Evolutionary conservation across 495 filamentous ascomycete species (phyloP).

Genomic region (Trichoderma reesei): DNA sequence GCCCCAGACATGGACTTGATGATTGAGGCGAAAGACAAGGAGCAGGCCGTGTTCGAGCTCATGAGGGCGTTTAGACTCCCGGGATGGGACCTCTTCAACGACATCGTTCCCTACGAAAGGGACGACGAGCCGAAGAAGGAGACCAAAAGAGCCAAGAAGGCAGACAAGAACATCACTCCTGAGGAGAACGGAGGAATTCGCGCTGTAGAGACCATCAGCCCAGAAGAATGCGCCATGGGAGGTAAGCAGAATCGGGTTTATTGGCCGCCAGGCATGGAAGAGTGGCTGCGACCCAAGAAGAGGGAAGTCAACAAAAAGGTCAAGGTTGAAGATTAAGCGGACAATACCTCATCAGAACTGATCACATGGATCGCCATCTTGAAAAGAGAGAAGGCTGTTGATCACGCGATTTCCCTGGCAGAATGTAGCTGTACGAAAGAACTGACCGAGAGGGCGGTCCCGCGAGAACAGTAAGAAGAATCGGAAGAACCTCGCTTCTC

Average conservation of each 20-base stretch:
- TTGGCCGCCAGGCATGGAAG: constrained; percentile 83
- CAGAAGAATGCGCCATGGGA: constrained; percentile 78
- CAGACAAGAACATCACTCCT: constrained; percentile 19
- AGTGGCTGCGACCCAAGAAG: constrained; percentile 79
- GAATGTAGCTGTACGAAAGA: too few species aligned
- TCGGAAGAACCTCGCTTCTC: too few species aligned
- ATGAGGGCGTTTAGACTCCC: constrained; percentile 82
- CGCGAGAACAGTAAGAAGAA: too few species aligned
- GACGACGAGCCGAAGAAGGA: constrained; percentile 47
- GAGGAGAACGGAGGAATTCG: constrained; percentile 36
- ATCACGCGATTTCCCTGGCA: too few species aligned
- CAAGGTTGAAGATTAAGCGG: constrained; percentile 13
- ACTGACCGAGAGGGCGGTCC: too few species aligned
- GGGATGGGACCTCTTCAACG: constrained; percentile 62
- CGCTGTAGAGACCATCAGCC: constrained; percentile 37
- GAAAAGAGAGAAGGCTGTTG: too few species aligned
- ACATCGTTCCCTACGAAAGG: constrained; percentile 67
- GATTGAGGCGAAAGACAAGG: constrained; percentile 98
- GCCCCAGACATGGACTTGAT: constrained; percentile 79
- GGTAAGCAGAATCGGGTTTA: constrained; percentile 80
- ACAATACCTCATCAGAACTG: background rate
- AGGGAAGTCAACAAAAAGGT: constrained; percentile 52
- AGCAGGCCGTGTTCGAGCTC: constrained; percentile 91
- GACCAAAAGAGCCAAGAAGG: constrained; percentile 42
- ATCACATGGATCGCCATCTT: too few species aligned